A percentile compares a stretch with the other conserved stretches of the same genome.
Evolutionary conservation across 352 stramenopile genomes (phyloP).

Genomic region (Phytophthora sojae): DNA sequence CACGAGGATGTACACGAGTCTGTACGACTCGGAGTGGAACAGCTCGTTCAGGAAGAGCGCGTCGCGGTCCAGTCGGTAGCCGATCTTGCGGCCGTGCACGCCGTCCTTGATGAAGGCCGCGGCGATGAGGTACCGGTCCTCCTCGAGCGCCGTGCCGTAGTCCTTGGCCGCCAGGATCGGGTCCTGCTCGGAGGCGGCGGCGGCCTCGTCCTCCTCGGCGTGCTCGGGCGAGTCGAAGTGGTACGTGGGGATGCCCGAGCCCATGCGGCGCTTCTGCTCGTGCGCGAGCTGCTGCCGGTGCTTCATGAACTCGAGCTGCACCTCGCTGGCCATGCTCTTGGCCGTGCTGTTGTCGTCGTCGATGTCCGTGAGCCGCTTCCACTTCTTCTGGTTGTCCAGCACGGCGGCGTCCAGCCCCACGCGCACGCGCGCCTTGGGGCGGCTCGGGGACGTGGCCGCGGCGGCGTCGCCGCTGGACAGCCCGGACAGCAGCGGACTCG

Average conservation of each 20-base stretch:
- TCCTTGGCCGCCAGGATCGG: conserved; percentile 37
- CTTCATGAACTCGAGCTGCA: conserved; percentile 75
- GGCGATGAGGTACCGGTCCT: conserved; percentile 80
- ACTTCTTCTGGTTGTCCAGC: conserved; percentile 85
- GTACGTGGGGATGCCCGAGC: conserved; percentile 50
- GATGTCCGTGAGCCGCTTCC: conserved; percentile 80
- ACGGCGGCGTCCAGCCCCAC: conserved; percentile 73
- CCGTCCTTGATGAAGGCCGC: conserved; percentile 84
- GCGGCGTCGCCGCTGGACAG: conserved; percentile 10
- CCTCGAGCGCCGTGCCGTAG: conserved; percentile 46
- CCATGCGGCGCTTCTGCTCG: conserved; percentile 44
- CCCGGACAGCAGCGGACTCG: not conserved
- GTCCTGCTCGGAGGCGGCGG: conserved; percentile 31
- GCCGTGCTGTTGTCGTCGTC: conserved; percentile 82
- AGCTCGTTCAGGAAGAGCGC: conserved; percentile 73
- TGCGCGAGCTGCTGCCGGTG: conserved; percentile 59
- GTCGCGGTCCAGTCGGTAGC: conserved; percentile 75
- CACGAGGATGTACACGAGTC: conserved; percentile 75
- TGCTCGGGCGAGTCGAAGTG: conserved; percentile 34
- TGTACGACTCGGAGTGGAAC: conserved; percentile 81
- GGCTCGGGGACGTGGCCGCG: conserved; percentile 16
- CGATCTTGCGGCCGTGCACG: conserved; percentile 87
- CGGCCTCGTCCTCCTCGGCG: conserved; percentile 21
- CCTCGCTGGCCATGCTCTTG: conserved; percentile 86
- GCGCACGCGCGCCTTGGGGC: conserved; percentile 47